Base-by-base conservation (phyloP, 805 yeast genomes). In the Schizosaccharomyces japonicus region DNA sequence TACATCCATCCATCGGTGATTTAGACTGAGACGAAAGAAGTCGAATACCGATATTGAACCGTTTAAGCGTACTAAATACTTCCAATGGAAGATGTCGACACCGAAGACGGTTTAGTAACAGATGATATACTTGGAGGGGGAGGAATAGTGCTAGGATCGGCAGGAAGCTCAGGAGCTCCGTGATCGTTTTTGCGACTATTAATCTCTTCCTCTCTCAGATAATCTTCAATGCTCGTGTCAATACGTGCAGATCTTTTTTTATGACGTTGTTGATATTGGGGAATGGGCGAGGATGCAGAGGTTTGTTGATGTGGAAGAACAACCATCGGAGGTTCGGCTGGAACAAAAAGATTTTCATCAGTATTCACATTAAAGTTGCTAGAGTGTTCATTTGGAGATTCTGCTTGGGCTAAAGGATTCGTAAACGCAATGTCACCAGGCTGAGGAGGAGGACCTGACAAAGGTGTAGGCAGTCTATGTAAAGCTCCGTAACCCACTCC, bases 401-500 rank as follows among this genome's bases (percentile, higher is more conserved):
- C 8, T 6, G 27, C 25, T 23, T 8, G 27, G 13, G 23, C 3
- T 23, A 36, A 7, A 6, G 42, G 42, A 36, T 36, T 36, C 3
- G 46, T 23, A 42, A 42, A 42, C 21, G 23, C 33, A 7, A 28
- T 27, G 10, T 42, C 33, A 17, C 46, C 46, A 5, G 49, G 50
- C 26, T 36, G 48, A 13, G 34, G 30, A 19, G 36, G 44, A 26
- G 26, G 27, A 15, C 49, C 42, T 15, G 49, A 26, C 13, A 45
- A 31, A 31, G 47, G 36, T 7, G 47, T 39, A 1, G 47, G 47
- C 11, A 45, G 10, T 15, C 39, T 44, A 31, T 45, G 47, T 19
- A 45, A 31, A n/a, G 27, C 39, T 11, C 47, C 47, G 26, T 23
- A 21, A 13, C 47, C 47, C 8, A 45, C 39, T 17, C 47, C 47